Conservation (phyloP, 805 yeast species). For the Starmerella bombicola region DNA sequence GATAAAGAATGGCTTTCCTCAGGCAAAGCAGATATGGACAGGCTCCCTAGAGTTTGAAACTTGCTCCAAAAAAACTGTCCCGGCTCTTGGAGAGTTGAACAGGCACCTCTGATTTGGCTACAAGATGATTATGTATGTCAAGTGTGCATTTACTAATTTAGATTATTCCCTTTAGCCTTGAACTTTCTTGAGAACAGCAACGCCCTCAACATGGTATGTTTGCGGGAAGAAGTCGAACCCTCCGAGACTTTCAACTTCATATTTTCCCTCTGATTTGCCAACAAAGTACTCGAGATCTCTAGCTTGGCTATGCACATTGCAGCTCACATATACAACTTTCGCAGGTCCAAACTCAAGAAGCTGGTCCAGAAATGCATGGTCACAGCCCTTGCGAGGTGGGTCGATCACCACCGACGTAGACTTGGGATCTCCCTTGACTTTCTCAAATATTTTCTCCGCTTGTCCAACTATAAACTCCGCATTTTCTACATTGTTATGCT, state of each 20-base stretch:
- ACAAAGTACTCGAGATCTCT: slow-evolving; percentile 80
- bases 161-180: too few relatives aligned
- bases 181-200: slow-evolving; percentile 46
- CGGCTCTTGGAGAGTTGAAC: too few relatives aligned
- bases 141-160: too few relatives aligned
- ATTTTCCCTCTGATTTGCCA: slow-evolving; percentile 36
- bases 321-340: slow-evolving; percentile 83
- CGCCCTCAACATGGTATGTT: slow-evolving; percentile 84
- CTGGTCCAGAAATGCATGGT: slow-evolving; percentile 73
- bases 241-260: slow-evolving; percentile 65
- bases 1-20: slow-evolving; percentile 63
- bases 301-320: slow-evolving; percentile 97
- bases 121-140: too few relatives aligned
- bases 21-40: slow-evolving; percentile 50
- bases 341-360: slow-evolving; percentile 72
- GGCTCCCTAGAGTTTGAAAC: slow-evolving; percentile 27
- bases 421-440: slow-evolving; percentile 47
- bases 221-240: slow-evolving; percentile 97
- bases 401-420: slow-evolving; percentile 84
- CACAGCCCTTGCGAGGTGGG: slow-evolving; percentile 97
- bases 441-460: slow-evolving; percentile 78
- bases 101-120: too few relatives aligned
- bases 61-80: too few relatives aligned
- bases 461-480: slow-evolving; percentile 81
- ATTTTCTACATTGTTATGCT: slow-evolving; percentile 58